phyloP scores from a whole-genome alignment of 2,329 filamentous ascomycete genomes.

The Furcasterigmium sp. region DNA sequence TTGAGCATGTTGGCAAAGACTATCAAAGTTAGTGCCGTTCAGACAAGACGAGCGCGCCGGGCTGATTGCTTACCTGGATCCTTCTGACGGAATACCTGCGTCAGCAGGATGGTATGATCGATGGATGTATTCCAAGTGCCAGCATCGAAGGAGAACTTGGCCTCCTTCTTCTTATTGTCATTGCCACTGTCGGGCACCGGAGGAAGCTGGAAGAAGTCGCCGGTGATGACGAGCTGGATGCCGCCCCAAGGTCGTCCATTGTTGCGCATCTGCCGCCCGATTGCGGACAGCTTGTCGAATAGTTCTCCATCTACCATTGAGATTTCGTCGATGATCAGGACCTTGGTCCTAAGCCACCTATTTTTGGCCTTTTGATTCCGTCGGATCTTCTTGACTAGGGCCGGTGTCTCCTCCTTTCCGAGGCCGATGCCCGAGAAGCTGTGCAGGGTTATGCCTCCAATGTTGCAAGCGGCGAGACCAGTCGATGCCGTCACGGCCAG shows the following conservation, averaged over 20 bases:
- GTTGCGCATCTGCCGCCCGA: slow-evolving; percentile 80
- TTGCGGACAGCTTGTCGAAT: slow-evolving; percentile 90
- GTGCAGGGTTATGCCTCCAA: slow-evolving; percentile 91
- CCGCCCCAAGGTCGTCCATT: slow-evolving; percentile 92
- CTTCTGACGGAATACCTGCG: slow-evolving; percentile 93
- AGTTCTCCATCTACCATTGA: slow-evolving; percentile 98
- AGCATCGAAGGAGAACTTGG: slow-evolving; percentile 91
- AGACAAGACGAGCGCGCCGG: too few species aligned
- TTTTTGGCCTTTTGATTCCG: slow-evolving; percentile 82
- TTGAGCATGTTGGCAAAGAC: slow-evolving; percentile 94
- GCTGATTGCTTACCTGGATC: slow-evolving; percentile 55
- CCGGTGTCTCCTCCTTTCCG: slow-evolving; percentile 78
- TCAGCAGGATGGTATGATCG: slow-evolving; percentile 90
- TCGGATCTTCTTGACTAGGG: slow-evolving; percentile 85
- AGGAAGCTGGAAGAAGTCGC: slow-evolving; percentile 95
- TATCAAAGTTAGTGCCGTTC: background rate
- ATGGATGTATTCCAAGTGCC: slow-evolving; percentile 89
- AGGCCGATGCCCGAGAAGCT: slow-evolving; percentile 94
- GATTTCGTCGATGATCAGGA: slow-evolving; percentile 88
- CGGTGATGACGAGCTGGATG: slow-evolving; percentile 92
- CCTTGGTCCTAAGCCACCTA: slow-evolving; percentile 83
- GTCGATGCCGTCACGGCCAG: slow-evolving; percentile 95
- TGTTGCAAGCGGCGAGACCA: slow-evolving; percentile 91
- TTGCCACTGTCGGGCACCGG: slow-evolving; percentile 68
- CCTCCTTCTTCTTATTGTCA: slow-evolving; percentile 52